These are phyloP conservation scores for Amanita polypyramis DNA, from an alignment of 768 basidiomycete species.

Conservation along the genomic window DNA sequence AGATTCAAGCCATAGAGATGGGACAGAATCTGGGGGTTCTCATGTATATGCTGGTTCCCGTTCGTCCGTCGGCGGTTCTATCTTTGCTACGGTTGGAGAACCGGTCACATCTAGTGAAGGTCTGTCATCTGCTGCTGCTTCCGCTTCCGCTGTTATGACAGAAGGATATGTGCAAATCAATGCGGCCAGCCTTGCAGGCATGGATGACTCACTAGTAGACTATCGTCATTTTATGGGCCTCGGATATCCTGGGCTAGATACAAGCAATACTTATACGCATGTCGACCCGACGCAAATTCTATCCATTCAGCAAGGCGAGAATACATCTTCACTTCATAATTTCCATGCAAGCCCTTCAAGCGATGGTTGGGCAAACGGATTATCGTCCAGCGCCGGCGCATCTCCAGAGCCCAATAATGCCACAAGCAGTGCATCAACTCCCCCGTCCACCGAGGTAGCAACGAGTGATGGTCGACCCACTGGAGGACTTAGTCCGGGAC, in stretches of 20 bases:
- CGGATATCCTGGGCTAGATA: conserved; percentile 47
- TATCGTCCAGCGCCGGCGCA: conserved; percentile 55
- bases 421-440: conserved; percentile 61
- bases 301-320: conserved; percentile 17
- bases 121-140: conserved; percentile 53
- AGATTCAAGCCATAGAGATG: conserved; percentile 11
- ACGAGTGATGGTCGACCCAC: conserved; percentile 8
- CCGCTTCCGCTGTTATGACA: conserved; percentile 59
- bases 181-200: conserved; percentile 36
- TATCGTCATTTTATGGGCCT: conserved; percentile 60
- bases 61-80: conserved; percentile 18
- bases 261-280: conserved; percentile 52
- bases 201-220: conserved; percentile 50
- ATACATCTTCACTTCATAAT: conserved; percentile 25
- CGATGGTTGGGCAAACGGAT: conserved; percentile 69
- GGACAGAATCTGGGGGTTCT: conserved; percentile 4
- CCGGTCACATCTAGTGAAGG: conserved; percentile 28
- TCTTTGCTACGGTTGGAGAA: conserved; percentile 13
- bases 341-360: conserved; percentile 75
- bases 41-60: conserved; percentile 17
- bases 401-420: conserved; percentile 64
- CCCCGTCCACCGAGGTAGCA: conserved; percentile 51
- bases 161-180: conserved; percentile 64
- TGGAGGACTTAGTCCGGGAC: conserved; percentile 6
- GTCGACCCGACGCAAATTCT: conserved; percentile 92